Evolutionary conservation across 352 stramenopile species (phyloP).

Genomic region (Pythium periplocum): DNA sequence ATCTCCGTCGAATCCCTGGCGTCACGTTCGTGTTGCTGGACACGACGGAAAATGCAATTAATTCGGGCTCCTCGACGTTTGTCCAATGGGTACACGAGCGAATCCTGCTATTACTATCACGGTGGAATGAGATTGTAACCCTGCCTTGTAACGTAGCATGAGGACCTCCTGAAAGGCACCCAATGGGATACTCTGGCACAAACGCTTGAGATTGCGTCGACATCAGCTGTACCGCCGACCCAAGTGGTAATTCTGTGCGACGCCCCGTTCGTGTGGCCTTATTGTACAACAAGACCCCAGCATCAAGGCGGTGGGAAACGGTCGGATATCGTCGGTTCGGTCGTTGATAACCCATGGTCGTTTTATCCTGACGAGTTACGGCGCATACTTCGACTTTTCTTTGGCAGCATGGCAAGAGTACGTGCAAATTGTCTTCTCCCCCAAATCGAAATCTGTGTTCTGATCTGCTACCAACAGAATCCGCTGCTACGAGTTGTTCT

Average conservation of each 20-base stretch:
- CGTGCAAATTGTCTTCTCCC: neutral
- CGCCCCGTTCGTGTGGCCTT: slow-evolving; percentile 36
- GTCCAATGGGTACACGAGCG: slow-evolving; percentile 10
- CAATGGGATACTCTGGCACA: too few species aligned
- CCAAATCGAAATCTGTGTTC: too few species aligned
- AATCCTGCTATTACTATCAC: neutral
- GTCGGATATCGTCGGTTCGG: slow-evolving; percentile 17
- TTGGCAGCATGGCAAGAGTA: slow-evolving; percentile 10
- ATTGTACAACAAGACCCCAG: neutral
- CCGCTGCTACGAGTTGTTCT: slow-evolving; percentile 33
- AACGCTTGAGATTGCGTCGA: neutral
- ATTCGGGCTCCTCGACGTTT: neutral
- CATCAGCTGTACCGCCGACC: neutral
- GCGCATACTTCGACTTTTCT: slow-evolving; percentile 5
- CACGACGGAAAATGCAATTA: slow-evolving; percentile 7
- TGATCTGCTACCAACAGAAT: slow-evolving; percentile 14
- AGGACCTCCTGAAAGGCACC: too few species aligned
- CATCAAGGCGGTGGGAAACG: slow-evolving; percentile 7
- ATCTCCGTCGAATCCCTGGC: too few species aligned
- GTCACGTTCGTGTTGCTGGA: slow-evolving; percentile 15
- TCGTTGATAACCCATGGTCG: slow-evolving; percentile 11
- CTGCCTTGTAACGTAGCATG: too few species aligned
- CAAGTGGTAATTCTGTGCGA: slow-evolving; percentile 50
- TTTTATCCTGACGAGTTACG: slow-evolving; percentile 7
- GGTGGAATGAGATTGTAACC: too few species aligned